These are phyloP conservation scores for Pelagophyceae sp. DNA, from an alignment of 352 stramenopile species.

Conservation along the genomic window DNA sequence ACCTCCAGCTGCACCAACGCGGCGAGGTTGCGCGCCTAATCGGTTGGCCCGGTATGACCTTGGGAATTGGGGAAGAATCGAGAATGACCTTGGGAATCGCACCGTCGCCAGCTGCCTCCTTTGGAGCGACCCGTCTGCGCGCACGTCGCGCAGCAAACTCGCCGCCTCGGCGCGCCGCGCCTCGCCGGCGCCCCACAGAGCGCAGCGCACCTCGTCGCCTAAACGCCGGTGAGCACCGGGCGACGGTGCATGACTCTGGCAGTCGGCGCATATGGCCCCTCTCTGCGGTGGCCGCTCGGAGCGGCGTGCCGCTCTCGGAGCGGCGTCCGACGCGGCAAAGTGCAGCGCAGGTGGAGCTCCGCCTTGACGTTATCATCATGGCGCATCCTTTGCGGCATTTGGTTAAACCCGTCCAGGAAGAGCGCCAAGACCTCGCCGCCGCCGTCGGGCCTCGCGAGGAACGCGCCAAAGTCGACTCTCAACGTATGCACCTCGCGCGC, in stretches of 20 bases:
- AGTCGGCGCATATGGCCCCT: too few relatives aligned
- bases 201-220: constrained; percentile 62
- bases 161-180: constrained; percentile 20
- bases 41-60: too few relatives aligned
- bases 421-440: constrained; percentile 55
- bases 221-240: too few relatives aligned
- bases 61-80: too few relatives aligned
- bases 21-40: constrained; percentile 32
- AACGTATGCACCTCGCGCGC: constrained; percentile 33
- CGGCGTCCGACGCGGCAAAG: too few relatives aligned
- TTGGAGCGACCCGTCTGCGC: constrained; percentile 24
- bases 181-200: constrained; percentile 47
- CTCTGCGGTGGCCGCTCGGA: too few relatives aligned
- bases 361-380: constrained; percentile 64
- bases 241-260: too few relatives aligned
- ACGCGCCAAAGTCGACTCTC: constrained; percentile 47
- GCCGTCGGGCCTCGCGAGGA: constrained; percentile 52
- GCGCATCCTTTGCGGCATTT: constrained; percentile 63
- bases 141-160: background rate
- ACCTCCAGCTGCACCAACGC: constrained; percentile 37
- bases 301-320: too few relatives aligned
- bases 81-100: too few relatives aligned
- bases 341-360: constrained; percentile 60
- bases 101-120: constrained; percentile 27
- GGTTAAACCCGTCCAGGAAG: constrained; percentile 63